Evolutionary conservation across 805 yeast genomes (phyloP), one percentile per base, ranked within the genome.

Genomic region (Candida vartiovaarae): DNA sequence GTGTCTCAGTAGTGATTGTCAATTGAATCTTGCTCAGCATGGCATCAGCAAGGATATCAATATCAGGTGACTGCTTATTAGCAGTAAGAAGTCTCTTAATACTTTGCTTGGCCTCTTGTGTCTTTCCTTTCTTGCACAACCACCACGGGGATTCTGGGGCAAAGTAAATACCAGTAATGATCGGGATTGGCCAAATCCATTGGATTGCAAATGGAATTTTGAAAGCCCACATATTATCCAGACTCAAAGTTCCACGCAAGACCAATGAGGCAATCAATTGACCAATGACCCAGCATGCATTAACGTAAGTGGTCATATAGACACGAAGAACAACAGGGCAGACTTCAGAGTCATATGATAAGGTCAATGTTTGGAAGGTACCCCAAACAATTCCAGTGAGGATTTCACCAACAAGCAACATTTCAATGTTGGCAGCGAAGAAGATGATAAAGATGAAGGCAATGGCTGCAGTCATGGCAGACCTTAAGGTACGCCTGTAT

Each of bases 141-240:
- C 67, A 70, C 72, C 72, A 71, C 8, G 76, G 76, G 8, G 74
- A 68, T 40, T 71, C 75, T 1, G 76, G 75, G 23, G 73, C 69
- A 9, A 68, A 51, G 42, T 44, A 65, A 25, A 67, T 62, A 38
- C 63, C 64, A 26, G 67, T 47, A 36, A 64, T 57, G 48, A 52
- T 44, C n/a, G 57, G 57, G 35, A 47, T 38, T 9, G 56, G 53
- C 56, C 57, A 55, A 20, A 48, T 38, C 59, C 59, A 55, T 35
- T 55, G 59, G 9, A 53, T 6, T 8, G 49, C 54, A 50, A 66
- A 71, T 2, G 74, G 73, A 36, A 70, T 57, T 36, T 57, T 54
- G 52, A 65, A 68, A 15, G 70, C 41, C 52, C 62, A 54, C 10
- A 57, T 44, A 8, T 30, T 28, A 4, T 36, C 27, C 36, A 57